Base-by-base conservation (phyloP, 73 alveolate genomes). In the Paramecium biaurelia region DNA sequence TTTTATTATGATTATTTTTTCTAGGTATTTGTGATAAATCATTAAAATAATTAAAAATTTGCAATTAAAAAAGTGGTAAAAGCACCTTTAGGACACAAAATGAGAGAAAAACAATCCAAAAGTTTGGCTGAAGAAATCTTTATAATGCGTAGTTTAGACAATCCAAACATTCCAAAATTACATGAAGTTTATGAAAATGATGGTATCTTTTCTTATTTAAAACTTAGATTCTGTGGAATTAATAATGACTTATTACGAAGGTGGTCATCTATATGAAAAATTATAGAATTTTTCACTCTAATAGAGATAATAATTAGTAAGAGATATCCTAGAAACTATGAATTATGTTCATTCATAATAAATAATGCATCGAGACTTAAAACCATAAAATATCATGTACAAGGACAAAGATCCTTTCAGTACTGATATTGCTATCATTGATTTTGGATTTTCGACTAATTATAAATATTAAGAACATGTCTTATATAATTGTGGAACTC, bases 81-180 rank as follows among this genome's bases (percentile, higher is more conserved):
- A 26, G 45, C 45, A 2, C 84, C 84, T 30, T 63, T 30, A 12
- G 45, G 49, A 11, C 53, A 72, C 14, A 79, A 79, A 79, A 32
- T 30, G 42, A 43, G 76, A 47, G 90, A 79, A 20, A 79, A 47
- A 41, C 18, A 20, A 26, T 49, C 84, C 5, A 63, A 63, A 26
- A 63, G 96, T 67, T 96, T 98, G 20, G 92, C 95, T 93, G 95
- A 96, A 79, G 99, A 98, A 96, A 97, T 98, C 9, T 79, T 86
- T 85, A 85, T 98, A 37, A 87, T 98, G 95, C 94, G 97, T 92
- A 89, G 93, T 68, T 92, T 98, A 87, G 94, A 97, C 59, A 99
- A 98, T 92, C 96, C 97, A 23, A 95, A 96, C 82, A 97, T 97
- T 47, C 95, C 97, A 47, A 95, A 94, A 85, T 94, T 95, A 23